These are phyloP conservation scores for Poa annua DNA, from an alignment of 176 grass and related monocot species.

Conservation along the genomic window DNA sequence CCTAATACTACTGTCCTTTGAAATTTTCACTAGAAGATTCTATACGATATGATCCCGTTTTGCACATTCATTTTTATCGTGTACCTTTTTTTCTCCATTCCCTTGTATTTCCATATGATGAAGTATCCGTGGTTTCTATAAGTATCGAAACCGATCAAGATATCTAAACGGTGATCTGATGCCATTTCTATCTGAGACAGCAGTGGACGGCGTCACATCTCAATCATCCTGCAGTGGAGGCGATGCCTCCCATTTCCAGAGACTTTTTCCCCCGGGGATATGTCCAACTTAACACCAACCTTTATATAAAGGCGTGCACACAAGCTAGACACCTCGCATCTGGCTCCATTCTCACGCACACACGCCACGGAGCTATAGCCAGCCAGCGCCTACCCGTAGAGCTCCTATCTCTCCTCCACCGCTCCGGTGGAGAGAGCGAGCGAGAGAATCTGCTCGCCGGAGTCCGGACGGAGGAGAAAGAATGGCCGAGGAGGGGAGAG, in stretches of 20 bases:
- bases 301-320: conserved; percentile 36
- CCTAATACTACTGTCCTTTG: no score
- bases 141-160: neutral
- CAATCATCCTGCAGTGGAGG: conserved; percentile 39
- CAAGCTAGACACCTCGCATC: conserved; percentile 37
- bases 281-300: conserved; percentile 5
- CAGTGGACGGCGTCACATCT: conserved; percentile 33
- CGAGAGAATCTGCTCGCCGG: neutral
- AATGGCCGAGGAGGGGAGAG: conserved; percentile 57
- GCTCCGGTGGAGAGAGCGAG: conserved; percentile 26
- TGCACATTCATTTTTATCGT: no score
- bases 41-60: no score
- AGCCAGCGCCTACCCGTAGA: conserved; percentile 36
- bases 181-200: conserved; percentile 19
- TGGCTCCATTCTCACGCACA: conserved; percentile 31
- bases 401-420: conserved; percentile 35
- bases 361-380: conserved; percentile 25
- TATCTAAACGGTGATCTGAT: neutral
- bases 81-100: no score
- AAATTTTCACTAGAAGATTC: no score
- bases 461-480: neutral
- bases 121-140: neutral
- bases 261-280: conserved; percentile 20
- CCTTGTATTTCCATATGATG: neutral
- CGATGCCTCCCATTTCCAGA: neutral